Conservation (phyloP, 345 rosid genomes). For the Mallotus nudiflorus region DNA sequence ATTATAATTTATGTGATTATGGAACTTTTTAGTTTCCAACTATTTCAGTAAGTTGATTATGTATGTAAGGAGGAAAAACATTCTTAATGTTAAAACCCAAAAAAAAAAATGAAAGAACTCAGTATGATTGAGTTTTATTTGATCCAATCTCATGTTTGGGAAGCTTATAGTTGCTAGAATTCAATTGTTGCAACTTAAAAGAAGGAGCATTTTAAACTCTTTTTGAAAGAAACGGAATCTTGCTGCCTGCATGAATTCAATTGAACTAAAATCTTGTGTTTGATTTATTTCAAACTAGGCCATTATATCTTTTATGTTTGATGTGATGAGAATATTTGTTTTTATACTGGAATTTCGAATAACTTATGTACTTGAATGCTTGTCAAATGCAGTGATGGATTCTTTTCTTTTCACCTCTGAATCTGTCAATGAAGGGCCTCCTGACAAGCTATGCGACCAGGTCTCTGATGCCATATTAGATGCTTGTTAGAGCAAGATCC, state of each 20-base stretch:
- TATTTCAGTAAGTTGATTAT: too few relatives aligned
- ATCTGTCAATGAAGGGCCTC: slow-evolving; percentile 12
- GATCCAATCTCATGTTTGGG: too few relatives aligned
- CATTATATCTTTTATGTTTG: neutral
- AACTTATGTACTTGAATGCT: neutral
- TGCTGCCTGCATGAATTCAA: too few relatives aligned
- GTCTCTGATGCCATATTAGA: slow-evolving; percentile 13
- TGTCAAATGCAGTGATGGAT: slow-evolving; percentile 7
- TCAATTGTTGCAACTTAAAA: too few relatives aligned
- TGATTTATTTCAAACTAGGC: neutral
- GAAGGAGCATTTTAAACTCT: too few relatives aligned
- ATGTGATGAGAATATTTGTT: neutral
- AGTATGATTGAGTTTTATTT: too few relatives aligned
- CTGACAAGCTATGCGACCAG: slow-evolving; percentile 19
- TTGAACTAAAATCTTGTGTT: too few relatives aligned
- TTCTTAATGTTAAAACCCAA: too few relatives aligned
- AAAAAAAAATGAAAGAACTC: too few relatives aligned
- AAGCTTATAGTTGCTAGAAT: too few relatives aligned
- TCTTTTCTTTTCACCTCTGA: slow-evolving; percentile 15
- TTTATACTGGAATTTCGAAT: neutral
- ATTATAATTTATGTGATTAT: neutral
- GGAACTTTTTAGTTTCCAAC: neutral
- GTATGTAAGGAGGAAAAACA: too few relatives aligned
- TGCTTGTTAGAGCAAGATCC: slow-evolving; percentile 24
- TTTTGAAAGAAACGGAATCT: too few relatives aligned